Conservation (phyloP, 176 grass and related monocot species). For the Eleusine indica region DNA sequence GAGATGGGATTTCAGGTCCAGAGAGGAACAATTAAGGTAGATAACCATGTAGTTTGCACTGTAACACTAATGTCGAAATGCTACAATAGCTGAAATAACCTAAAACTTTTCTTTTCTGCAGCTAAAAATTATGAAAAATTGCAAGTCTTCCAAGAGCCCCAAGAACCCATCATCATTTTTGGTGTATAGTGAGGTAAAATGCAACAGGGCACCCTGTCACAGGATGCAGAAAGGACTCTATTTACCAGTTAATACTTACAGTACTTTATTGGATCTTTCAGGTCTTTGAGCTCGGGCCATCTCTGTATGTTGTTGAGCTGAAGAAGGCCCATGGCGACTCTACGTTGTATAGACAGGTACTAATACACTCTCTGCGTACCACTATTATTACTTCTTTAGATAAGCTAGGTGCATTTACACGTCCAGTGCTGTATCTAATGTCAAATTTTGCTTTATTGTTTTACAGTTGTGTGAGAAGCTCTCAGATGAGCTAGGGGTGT, state of each 20-base stretch:
- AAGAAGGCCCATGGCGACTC: constrained; percentile 73
- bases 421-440: neutral
- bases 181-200: constrained; percentile 65
- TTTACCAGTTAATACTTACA: constrained; percentile 12
- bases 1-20: constrained; percentile 75
- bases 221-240: neutral
- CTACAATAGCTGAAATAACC: constrained; percentile 9
- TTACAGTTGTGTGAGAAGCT: constrained; percentile 71
- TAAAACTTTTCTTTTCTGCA: constrained; percentile 37
- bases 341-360: constrained; percentile 80
- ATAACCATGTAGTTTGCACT: constrained; percentile 1
- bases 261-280: constrained; percentile 29
- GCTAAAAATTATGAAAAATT: constrained; percentile 62
- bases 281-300: constrained; percentile 81
- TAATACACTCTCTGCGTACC: neutral
- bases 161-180: constrained; percentile 49
- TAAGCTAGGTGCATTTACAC: neutral
- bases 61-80: neutral
- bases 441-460: constrained; percentile 23
- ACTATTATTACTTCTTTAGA: neutral
- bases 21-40: constrained; percentile 57
- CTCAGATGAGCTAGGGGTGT: constrained; percentile 61
- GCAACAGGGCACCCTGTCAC: neutral
- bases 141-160: constrained; percentile 36
- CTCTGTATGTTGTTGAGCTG: constrained; percentile 80